Evolutionary conservation across 176 grass and related monocot genomes (phyloP).

Genomic region (Metroxylon sagu): DNA sequence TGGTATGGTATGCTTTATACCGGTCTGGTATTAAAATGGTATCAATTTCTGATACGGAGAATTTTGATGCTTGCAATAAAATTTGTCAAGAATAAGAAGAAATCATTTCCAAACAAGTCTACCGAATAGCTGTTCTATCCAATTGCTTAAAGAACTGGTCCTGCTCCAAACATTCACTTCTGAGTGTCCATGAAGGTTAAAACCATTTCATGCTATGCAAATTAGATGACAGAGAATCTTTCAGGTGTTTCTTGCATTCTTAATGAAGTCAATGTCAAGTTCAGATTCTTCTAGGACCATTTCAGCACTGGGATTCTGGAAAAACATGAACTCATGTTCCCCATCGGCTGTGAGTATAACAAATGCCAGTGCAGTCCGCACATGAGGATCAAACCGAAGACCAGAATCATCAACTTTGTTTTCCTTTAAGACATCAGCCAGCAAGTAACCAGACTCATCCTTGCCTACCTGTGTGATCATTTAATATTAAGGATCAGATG

Average conservation of each 20-base stretch:
- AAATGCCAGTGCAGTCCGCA: slow-evolving; percentile 4
- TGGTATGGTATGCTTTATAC: too few species aligned
- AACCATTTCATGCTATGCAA: too few species aligned
- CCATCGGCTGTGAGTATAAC: slow-evolving; percentile 3
- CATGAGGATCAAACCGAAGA: slow-evolving; percentile 1
- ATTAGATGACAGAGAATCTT: background rate
- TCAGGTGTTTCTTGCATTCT: background rate
- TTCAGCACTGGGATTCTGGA: background rate
- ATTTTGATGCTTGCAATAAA: background rate
- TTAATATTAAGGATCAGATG: background rate
- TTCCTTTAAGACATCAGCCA: background rate
- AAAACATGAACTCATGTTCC: slow-evolving; percentile 1
- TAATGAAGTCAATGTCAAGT: slow-evolving; percentile 5
- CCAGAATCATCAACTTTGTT: background rate
- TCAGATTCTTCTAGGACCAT: slow-evolving; percentile 1
- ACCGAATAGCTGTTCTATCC: too few species aligned
- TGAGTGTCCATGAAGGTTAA: too few species aligned
- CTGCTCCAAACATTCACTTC: too few species aligned
- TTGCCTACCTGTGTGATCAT: background rate
- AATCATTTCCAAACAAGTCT: too few species aligned
- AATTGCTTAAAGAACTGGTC: too few species aligned
- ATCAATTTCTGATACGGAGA: too few species aligned
- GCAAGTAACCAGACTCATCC: slow-evolving; percentile 1
- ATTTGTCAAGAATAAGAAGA: too few species aligned
- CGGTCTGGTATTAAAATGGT: too few species aligned